These are phyloP conservation scores for Pichia ethanolica DNA, from an alignment of 805 yeast genomes.

Conservation along the genomic window DNA sequence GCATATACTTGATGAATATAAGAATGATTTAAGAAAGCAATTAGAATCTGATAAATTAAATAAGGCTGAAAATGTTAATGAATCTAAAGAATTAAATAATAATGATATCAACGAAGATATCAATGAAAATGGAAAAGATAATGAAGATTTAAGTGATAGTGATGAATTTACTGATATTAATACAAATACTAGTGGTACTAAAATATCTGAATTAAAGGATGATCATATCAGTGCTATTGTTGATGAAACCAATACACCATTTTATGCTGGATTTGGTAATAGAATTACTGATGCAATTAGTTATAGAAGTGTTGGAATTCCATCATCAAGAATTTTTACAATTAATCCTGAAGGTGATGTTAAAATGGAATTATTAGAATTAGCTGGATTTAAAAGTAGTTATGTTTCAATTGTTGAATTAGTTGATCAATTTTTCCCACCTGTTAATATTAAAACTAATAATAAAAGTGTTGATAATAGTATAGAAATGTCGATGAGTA, in stretches of 20 bases:
- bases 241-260: conserved; percentile 48
- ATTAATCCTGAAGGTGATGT: conserved; percentile 96
- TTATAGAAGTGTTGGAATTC: conserved; percentile 88
- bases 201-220: not conserved
- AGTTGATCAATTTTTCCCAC: conserved; percentile 97
- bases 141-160: not conserved
- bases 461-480: conserved; percentile 1
- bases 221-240: conserved; percentile 23
- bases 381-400: conserved; percentile 86
- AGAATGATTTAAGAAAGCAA: not conserved
- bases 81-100: not conserved
- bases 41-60: not conserved
- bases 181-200: conserved; percentile 8
- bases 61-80: not conserved
- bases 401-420: conserved; percentile 86
- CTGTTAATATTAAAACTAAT: conserved; percentile 34
- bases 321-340: conserved; percentile 89
- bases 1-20: not conserved
- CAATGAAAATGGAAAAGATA: not conserved
- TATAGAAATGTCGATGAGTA: conserved; percentile 10
- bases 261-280: conserved; percentile 97
- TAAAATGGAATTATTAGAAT: conserved; percentile 89
- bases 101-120: not conserved
- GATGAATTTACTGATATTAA: conserved; percentile 17
- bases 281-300: conserved; percentile 94